Percentiles rank a stretch among this genome's conserved stretches.
phyloP scores from a whole-genome alignment of 345 rosid species.

The Xanthoceras sorbifolium region DNA sequence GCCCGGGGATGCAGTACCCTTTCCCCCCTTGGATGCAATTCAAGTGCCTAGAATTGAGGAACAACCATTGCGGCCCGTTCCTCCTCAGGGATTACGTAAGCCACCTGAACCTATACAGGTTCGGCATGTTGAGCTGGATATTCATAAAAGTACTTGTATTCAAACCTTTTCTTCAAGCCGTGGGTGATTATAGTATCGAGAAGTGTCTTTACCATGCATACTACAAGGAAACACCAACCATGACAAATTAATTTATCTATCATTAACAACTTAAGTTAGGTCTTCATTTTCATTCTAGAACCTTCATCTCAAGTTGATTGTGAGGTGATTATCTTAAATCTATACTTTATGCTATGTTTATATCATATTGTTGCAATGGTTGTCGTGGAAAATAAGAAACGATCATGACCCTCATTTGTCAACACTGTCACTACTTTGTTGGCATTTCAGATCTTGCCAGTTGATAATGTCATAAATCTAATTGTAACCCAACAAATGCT shows the following conservation, averaged over 20 bases:
- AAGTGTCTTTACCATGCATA: background rate
- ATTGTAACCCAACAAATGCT: background rate
- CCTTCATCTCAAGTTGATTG: background rate
- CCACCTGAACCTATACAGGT: slow-evolving; percentile 78
- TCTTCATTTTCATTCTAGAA: background rate
- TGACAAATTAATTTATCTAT: background rate
- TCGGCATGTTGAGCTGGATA: slow-evolving; percentile 82
- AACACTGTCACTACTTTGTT: background rate
- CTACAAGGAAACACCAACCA: background rate
- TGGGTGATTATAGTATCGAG: slow-evolving; percentile 43
- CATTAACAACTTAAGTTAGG: background rate
- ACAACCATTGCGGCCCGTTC: slow-evolving; percentile 47
- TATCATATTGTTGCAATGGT: background rate
- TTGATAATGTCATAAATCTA: background rate
- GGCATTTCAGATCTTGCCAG: background rate
- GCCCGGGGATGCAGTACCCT: slow-evolving; percentile 80
- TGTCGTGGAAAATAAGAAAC: background rate
- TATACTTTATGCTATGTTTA: background rate
- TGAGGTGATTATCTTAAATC: background rate
- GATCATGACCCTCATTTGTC: background rate
- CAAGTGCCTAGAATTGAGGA: slow-evolving; percentile 50
- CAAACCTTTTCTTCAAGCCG: no score
- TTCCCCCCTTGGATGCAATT: slow-evolving; percentile 67
- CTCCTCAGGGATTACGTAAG: slow-evolving; percentile 58
- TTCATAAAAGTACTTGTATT: slow-evolving; percentile 41